phyloP scores from a whole-genome alignment of 805 yeast species.

The Cyberlindnera euphorbiiphila region DNA sequence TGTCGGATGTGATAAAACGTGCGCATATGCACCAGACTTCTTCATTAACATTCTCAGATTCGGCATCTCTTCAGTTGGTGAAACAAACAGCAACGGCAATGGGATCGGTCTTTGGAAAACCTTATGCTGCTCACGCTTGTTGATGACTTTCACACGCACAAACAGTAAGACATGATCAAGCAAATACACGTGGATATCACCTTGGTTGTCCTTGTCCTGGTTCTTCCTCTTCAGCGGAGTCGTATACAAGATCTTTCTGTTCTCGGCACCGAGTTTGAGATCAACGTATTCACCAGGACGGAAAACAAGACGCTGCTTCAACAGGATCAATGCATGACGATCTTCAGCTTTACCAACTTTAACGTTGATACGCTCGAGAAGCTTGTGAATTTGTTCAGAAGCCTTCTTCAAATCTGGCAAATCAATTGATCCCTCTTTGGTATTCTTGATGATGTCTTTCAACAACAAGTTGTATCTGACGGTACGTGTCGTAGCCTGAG shows the following conservation, averaged over 20 bases:
- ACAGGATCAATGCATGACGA: conserved; percentile 80
- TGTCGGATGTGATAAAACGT: conserved; percentile 23
- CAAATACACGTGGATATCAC: conserved; percentile 79
- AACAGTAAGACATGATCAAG: conserved; percentile 86
- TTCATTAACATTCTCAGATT: conserved; percentile 43
- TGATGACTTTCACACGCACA: conserved; percentile 80
- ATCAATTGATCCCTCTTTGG: conserved; percentile 73
- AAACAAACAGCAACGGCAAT: conserved; percentile 65
- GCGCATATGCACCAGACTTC: conserved; percentile 31
- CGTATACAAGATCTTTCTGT: conserved; percentile 74
- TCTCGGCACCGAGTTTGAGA: conserved; percentile 76
- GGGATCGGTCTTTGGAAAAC: conserved; percentile 90
- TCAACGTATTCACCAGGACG: conserved; percentile 82
- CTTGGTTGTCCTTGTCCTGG: conserved; percentile 67
- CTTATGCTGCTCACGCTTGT: conserved; percentile 85
- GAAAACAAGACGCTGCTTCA: conserved; percentile 80
- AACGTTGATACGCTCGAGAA: conserved; percentile 70
- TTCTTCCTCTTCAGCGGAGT: conserved; percentile 72
- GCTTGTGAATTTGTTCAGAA: conserved; percentile 66
- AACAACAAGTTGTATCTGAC: conserved; percentile 88
- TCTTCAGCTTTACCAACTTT: conserved; percentile 92
- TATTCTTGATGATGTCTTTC: conserved; percentile 76
- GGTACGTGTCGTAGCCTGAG: conserved; percentile 94
- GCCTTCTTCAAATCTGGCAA: conserved; percentile 58
- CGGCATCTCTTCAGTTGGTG: conserved; percentile 78